Evolutionary conservation across 2,329 filamentous ascomycete species (phyloP).

Genomic region (Eutypella sp.): DNA sequence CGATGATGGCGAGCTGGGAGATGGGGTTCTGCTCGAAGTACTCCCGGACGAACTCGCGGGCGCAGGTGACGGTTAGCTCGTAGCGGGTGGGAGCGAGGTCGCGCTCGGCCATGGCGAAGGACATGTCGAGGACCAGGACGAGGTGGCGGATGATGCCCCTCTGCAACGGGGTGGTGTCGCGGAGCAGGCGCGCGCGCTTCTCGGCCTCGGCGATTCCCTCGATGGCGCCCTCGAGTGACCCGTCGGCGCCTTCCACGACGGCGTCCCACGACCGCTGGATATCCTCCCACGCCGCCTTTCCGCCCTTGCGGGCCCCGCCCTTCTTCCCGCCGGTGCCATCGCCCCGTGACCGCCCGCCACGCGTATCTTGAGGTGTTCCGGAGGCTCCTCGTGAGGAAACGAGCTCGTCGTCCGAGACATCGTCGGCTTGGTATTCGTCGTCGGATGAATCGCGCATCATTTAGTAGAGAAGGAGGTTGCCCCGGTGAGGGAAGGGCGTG

Average conservation of each 20-base stretch:
- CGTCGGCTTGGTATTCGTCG: conserved; percentile 61
- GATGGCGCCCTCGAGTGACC: conserved; percentile 66
- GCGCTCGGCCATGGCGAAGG: conserved; percentile 90
- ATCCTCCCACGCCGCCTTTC: conserved; percentile 59
- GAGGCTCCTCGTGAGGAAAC: conserved; percentile 43
- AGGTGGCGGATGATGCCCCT: conserved; percentile 97
- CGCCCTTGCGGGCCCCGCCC: conserved; percentile 22
- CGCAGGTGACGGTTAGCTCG: conserved; percentile 74
- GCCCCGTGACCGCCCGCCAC: conserved; percentile 17
- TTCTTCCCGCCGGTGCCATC: conserved; percentile 25
- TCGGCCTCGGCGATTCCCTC: conserved; percentile 74
- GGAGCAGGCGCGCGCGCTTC: conserved; percentile 74
- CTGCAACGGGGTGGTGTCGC: conserved; percentile 92
- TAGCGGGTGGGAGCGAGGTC: conserved; percentile 87
- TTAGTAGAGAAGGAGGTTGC: not conserved
- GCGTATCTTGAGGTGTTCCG: conserved; percentile 20
- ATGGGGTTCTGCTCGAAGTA: conserved; percentile 99
- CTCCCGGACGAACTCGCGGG: conserved; percentile 82
- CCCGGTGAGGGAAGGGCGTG: no score
- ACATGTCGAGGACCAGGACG: conserved; percentile 86
- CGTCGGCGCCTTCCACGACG: conserved; percentile 74
- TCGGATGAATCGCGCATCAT: conserved; percentile 70
- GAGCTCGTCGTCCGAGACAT: conserved; percentile 62
- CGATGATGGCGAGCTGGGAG: conserved; percentile 86
- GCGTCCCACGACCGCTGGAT: conserved; percentile 67